Base-by-base conservation (phyloP, 352 stramenopile genomes). In the Phytophthora crassamura region DNA sequence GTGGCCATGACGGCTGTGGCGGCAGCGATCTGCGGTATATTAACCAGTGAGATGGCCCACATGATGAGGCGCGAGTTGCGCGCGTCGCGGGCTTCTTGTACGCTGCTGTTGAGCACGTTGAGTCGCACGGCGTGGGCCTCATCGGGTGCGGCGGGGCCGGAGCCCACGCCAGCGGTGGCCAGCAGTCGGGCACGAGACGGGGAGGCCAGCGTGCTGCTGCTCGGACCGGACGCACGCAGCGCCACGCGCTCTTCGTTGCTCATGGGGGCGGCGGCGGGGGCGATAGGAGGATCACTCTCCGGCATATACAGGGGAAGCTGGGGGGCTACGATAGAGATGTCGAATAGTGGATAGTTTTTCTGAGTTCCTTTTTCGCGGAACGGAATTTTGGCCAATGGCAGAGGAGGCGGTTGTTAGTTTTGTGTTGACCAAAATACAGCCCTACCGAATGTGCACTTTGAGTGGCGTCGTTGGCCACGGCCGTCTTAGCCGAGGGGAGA, bases 21-120 rank as follows among this genome's bases (percentile, higher is more conserved):
- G 10, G 75, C 81, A 10, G 90, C 43, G 48, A 95, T 84, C 64
- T 95, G 87, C 40, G 87, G 87, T 25, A 90, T 59, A 65, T 91
- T 93, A 18, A 93, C 79, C 57, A 93, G 49, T 59, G 85, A 90
- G 38, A 92, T 78, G 20, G 86, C 75, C 72, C 77, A 84, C 77
- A 95, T 90, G 63, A 94, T 90, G 20, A 95, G 64, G 10, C 84
- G 77, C 34, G 82, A 91, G 64, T 89, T 95, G 47, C 84, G 83
- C 38, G 85, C 87, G 11, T 95, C 84, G 14, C 84, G 85, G 3
- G 85, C 87, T 45, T 93, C 87, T 39, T 91, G 82, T 3, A 95
- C 84, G 59, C 78, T 90, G 67, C 78, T 92, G 67, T 92, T 93
- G 47, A 95, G 80, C 53, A 95, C 85, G 63, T 93, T 95, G 43